phyloP scores from a whole-genome alignment of 495 filamentous ascomycete species.

The Pyrenula aspistea region DNA sequence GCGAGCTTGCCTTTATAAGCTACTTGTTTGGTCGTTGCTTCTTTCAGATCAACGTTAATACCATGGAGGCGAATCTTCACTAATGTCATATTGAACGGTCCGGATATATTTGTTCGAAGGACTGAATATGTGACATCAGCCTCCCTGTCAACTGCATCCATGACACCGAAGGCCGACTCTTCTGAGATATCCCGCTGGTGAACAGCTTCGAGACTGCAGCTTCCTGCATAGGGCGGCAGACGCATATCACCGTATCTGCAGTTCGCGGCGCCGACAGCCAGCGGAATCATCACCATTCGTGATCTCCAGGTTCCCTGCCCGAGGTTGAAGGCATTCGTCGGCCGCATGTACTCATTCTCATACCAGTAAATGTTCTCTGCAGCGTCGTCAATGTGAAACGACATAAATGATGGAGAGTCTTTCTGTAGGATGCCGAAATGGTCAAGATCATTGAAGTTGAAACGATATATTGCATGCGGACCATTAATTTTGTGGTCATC shows the following conservation, averaged over 20 bases:
- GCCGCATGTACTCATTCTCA: slow-evolving; percentile 33
- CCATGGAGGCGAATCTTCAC: slow-evolving; percentile 24
- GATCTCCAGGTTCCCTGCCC: slow-evolving; percentile 31
- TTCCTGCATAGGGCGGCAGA: slow-evolving; percentile 25
- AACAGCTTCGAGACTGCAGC: slow-evolving; percentile 16
- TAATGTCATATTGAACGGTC: not conserved
- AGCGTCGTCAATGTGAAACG: slow-evolving; percentile 38
- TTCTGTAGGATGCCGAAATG: slow-evolving; percentile 48
- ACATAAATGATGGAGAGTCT: slow-evolving; percentile 37
- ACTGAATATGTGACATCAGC: slow-evolving; percentile 46
- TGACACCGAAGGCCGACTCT: slow-evolving; percentile 30
- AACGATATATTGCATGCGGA: slow-evolving; percentile 40
- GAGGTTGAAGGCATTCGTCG: slow-evolving; percentile 23
- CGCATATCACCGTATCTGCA: slow-evolving; percentile 32
- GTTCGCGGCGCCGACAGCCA: slow-evolving; percentile 43
- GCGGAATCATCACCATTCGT: slow-evolving; percentile 41
- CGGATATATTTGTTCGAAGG: slow-evolving; percentile 15
- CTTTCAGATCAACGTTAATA: slow-evolving; percentile 25
- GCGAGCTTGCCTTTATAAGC: slow-evolving; percentile 41
- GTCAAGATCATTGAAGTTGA: slow-evolving; percentile 42
- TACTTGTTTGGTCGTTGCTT: slow-evolving; percentile 38
- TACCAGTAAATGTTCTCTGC: slow-evolving; percentile 31
- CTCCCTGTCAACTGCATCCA: slow-evolving; percentile 36
- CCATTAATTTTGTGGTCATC: slow-evolving; percentile 13
- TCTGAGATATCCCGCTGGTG: slow-evolving; percentile 12